Evolutionary conservation across 208 protist species (phyloP).

Genomic region (Wallacemonas sp.): DNA sequence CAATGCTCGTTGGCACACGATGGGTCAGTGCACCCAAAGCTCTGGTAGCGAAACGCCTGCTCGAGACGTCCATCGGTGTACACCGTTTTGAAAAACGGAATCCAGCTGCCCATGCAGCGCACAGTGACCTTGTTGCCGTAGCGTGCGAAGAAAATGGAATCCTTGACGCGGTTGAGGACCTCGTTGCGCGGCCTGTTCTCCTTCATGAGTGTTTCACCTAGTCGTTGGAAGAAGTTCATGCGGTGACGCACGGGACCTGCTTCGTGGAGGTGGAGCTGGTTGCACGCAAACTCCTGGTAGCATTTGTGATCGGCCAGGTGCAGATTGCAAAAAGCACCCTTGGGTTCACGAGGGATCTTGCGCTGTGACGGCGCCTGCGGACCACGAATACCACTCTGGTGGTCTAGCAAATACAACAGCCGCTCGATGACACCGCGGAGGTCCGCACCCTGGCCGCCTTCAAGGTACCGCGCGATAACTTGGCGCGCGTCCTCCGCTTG

Average conservation of each 20-base stretch:
- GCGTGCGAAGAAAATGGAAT: constrained; percentile 86
- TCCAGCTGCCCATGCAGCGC: constrained; percentile 71
- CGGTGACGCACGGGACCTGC: constrained; percentile 77
- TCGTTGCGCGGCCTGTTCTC: constrained; percentile 52
- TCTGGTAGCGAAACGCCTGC: constrained; percentile 75
- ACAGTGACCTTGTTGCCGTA: constrained; percentile 91
- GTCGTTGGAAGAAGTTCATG: constrained; percentile 72
- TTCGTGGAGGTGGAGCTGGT: constrained; percentile 86
- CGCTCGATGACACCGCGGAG: constrained; percentile 47
- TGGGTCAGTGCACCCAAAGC: constrained; percentile 58
- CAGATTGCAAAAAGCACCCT: constrained; percentile 89
- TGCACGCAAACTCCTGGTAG: constrained; percentile 89
- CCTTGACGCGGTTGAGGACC: constrained; percentile 72
- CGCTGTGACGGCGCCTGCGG: constrained; percentile 78
- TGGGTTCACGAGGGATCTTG: constrained; percentile 81
- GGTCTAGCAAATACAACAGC: constrained; percentile 69
- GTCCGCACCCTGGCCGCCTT: constrained; percentile 27
- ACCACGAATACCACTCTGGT: constrained; percentile 79
- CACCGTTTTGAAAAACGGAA: constrained; percentile 89
- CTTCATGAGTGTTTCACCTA: constrained; percentile 68
- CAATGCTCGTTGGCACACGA: constrained; percentile 73
- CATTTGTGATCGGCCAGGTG: constrained; percentile 88
- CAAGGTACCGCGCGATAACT: constrained; percentile 43
- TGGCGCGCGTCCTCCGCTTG: constrained; percentile 61
- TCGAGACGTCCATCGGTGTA: constrained; percentile 84